Conservation (phyloP, 768 basidiomycete genomes). For the Boletus patriciae region DNA sequence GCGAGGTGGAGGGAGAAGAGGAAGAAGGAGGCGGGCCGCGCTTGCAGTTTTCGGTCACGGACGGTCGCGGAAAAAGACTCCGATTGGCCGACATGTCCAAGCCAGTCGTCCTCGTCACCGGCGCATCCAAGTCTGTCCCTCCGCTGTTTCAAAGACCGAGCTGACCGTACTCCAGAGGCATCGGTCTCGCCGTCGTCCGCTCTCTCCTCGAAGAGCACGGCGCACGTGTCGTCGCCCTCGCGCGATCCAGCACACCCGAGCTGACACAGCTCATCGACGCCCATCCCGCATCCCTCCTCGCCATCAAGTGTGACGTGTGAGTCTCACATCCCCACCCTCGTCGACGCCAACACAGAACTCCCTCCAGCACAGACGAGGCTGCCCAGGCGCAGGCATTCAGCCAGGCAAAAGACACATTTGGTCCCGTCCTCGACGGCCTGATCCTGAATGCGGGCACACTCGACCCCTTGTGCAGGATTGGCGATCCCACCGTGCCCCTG, state of each 20-base stretch:
- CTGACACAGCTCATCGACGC: constrained; percentile 48
- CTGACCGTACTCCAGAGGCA: constrained; percentile 45
- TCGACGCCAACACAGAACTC: neutral
- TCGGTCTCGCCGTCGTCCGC: constrained; percentile 79
- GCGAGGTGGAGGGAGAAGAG: constrained; percentile 8
- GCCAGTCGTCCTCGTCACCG: constrained; percentile 76
- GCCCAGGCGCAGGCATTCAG: constrained; percentile 57
- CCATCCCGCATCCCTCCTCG: constrained; percentile 45
- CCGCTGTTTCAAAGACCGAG: neutral
- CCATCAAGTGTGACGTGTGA: constrained; percentile 75
- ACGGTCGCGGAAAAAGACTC: constrained; percentile 22
- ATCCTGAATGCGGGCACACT: constrained; percentile 84
- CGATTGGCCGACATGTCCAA: constrained; percentile 28
- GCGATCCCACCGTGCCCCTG: constrained; percentile 46
- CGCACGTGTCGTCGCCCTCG: constrained; percentile 73
- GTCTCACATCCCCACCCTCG: constrained; percentile 31
- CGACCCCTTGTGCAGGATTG: constrained; percentile 65
- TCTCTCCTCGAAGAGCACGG: constrained; percentile 61
- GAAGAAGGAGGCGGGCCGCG: constrained; percentile 8
- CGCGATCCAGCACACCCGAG: constrained; percentile 68
- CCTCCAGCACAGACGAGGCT: constrained; percentile 55
- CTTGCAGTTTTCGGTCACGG: constrained; percentile 23
- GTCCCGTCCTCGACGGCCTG: constrained; percentile 65
- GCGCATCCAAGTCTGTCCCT: constrained; percentile 70
- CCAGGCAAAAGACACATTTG: constrained; percentile 52